phyloP scores from a whole-genome alignment of 228 moss, liverwort and hornwort species.

The Sphagnum magellanicum region DNA sequence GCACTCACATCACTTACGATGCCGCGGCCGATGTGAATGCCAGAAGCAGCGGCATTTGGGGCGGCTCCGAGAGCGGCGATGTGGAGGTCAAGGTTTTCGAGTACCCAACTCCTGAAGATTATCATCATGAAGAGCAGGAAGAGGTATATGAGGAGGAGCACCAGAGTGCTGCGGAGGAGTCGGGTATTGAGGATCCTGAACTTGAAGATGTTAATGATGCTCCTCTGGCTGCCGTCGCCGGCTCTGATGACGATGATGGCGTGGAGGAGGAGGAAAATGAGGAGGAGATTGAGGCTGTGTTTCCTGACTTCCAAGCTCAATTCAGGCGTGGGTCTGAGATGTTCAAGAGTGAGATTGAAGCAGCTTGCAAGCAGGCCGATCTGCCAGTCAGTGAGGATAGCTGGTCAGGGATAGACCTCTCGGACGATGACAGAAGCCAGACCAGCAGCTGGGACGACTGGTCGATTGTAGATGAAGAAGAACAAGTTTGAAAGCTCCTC shows the following conservation, averaged over 20 bases:
- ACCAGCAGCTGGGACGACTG: not conserved
- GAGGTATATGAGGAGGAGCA: too few relatives aligned
- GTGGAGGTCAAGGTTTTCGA: not conserved
- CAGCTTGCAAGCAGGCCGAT: conserved; percentile 1
- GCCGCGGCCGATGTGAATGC: not conserved
- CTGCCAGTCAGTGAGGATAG: conserved; percentile 1
- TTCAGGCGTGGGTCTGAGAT: conserved; percentile 2
- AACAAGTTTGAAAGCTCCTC: too few relatives aligned
- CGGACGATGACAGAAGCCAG: not conserved
- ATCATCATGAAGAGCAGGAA: not conserved
- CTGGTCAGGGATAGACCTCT: conserved; percentile 6
- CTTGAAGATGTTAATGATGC: not conserved
- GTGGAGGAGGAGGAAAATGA: too few relatives aligned
- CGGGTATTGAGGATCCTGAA: not conserved
- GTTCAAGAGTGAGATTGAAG: conserved; percentile 4
- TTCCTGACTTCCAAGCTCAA: conserved; percentile 1
- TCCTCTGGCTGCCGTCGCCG: too few relatives aligned
- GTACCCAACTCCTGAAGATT: not conserved
- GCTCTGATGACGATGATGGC: too few relatives aligned
- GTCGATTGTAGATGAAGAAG: conserved; percentile 2
- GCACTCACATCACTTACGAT: not conserved
- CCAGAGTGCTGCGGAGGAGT: not conserved
- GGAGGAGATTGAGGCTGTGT: not conserved
- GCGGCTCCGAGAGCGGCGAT: not conserved
- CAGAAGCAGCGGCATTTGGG: not conserved